Base-by-base conservation (phyloP, 331 rosid species). In the Quercus phellos region DNA sequence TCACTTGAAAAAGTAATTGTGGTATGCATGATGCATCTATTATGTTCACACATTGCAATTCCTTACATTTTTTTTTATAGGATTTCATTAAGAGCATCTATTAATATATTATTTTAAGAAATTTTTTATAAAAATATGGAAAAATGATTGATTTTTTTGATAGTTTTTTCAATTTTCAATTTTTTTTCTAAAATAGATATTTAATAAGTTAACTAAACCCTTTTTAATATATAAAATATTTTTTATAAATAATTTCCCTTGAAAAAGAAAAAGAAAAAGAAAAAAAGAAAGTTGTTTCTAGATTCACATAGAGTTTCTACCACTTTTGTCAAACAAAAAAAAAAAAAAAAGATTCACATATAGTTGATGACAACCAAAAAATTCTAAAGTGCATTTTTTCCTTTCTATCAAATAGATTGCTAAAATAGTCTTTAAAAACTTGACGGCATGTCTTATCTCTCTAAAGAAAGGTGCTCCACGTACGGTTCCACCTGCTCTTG, bases 281-380 rank as follows among this genome's bases (percentile, higher is more conserved):
- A 7, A 35, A 4, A 16, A n/a, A 29, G 32, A 54, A 73, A 26
- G 19, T 4, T 27, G 42, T 19, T 4, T 24, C 22, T 17, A 51
- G 55, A 18, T 14, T 68, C 30, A 73, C 42, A 72, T 46, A 69
- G 24, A 22, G 24, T 22, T 22, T 22, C 24, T 22, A 22, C 24
- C 24, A 22, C 24, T 22, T 22, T 22, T 22, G 24, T 22, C 24
- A 22, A 22, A 22, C 24, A 22, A 22, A 22, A 22, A 22, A 22
- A 22, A 22, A 22, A 22, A 22, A 22, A 22, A 22, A 22, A 51
- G 42, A 18, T 14, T 68, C 30, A 73, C 42, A 72, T 46, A 69
- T 55, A 80, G 73, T 46, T 68, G 79, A 74, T 24, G 84, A 78
- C 80, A 76, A 34, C 76, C 71, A 80, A 58, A 60, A 53, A 3